Base-by-base conservation (phyloP, 768 basidiomycete genomes). In the Amanita pseudoporphyria region DNA sequence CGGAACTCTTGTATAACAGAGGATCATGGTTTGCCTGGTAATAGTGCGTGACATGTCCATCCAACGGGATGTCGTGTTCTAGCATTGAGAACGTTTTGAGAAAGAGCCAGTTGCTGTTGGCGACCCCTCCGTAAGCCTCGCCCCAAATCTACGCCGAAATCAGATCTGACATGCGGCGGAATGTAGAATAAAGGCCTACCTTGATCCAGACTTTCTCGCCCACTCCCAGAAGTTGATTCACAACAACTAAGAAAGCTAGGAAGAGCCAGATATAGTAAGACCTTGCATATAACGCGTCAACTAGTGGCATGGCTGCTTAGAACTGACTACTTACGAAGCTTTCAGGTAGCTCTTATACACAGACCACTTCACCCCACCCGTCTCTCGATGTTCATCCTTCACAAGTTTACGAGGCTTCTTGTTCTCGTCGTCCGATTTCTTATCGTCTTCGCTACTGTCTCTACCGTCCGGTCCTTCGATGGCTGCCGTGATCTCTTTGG, bases 351-450 rank as follows among this genome's bases (percentile, higher is more conserved):
- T 69, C 10, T 79, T 75, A 51, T 83, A 83, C 28, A 82, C 72
- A 1, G 67, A 64, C 84, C 87, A 90, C 58, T 87, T 88, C 26
- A 94, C 90, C 32, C 82, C 80, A 0, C 91, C 92, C 1, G 74
- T 73, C 53, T 87, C 86, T 38, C 89, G 63, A 52, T 88, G 82
- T 59, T 93, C 89, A 42, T 91, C 89, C 60, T 89, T 82, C 50
- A 91, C 64, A 9, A 91, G 65, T 57, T 87, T 85, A 24, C 81
- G 67, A 0, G 86, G 82, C 53, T 80, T 85, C 66, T 82, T 89
- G 9, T 55, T 57, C 19, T 60, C 64, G 5, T 57, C 59, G 5
- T 57, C 59, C 1, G 64, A 60, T 43, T 63, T 60, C 1, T 60
- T 42, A 26, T n/a, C 31, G 33, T 36, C 56, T 9, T 58, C 54